A percentile compares a stretch with the other conserved stretches of the same genome.
These are phyloP conservation scores for Phytophthora melonis DNA, from an alignment of 352 stramenopile species.

Conservation along the genomic window DNA sequence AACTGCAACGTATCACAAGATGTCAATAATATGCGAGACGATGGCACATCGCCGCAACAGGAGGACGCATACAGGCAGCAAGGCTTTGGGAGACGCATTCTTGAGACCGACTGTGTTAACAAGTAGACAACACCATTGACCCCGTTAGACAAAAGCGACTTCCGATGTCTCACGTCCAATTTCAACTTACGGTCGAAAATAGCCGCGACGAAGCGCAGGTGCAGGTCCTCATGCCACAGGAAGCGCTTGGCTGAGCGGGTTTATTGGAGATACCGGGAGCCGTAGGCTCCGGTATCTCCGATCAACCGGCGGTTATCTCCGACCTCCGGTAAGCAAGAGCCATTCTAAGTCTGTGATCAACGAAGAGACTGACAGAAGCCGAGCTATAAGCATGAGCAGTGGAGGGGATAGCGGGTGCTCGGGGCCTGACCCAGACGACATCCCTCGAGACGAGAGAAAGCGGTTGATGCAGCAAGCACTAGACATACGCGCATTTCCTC, in stretches of 20 bases:
- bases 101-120: slow-evolving; percentile 72
- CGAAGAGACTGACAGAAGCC: no score
- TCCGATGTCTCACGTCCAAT: neutral
- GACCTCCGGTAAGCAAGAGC: no score
- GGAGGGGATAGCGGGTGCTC: no score
- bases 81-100: slow-evolving; percentile 78
- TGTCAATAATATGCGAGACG: neutral
- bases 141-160: slow-evolving; percentile 6
- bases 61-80: slow-evolving; percentile 56
- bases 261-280: no score
- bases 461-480: no score
- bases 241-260: slow-evolving; percentile 83
- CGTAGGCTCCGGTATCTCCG: no score
- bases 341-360: no score
- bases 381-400: no score
- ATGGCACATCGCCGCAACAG: slow-evolving; percentile 9
- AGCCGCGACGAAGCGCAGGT: slow-evolving; percentile 81
- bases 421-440: no score
- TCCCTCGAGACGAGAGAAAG: no score
- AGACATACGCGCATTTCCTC: no score
- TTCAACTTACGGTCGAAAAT: slow-evolving; percentile 79
- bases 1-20: slow-evolving; percentile 41
- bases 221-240: slow-evolving; percentile 82
- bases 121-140: slow-evolving; percentile 4
- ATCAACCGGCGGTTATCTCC: no score